These are phyloP conservation scores for Saitozyma podzolica DNA, from an alignment of 768 basidiomycete species.

Conservation along the genomic window DNA sequence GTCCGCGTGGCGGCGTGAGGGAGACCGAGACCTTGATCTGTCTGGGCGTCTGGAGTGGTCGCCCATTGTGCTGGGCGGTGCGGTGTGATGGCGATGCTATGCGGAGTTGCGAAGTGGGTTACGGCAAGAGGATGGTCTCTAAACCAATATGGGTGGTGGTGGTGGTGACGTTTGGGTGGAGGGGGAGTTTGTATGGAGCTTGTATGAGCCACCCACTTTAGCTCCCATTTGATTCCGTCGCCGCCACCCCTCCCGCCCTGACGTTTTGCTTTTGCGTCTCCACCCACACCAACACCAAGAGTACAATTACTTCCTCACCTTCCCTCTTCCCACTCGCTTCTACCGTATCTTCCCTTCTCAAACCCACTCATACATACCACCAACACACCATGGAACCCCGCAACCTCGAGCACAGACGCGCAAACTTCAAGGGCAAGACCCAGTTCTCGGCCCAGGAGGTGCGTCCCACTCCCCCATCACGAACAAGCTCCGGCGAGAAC, in stretches of 20 bases:
- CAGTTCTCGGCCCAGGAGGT: constrained; percentile 53
- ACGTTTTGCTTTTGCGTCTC: too few relatives aligned
- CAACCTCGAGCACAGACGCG: constrained; percentile 48
- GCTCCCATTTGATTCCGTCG: neutral
- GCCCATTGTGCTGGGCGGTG: too few relatives aligned
- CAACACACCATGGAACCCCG: constrained; percentile 44
- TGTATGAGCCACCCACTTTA: too few relatives aligned
- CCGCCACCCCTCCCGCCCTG: neutral
- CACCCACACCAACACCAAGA: neutral
- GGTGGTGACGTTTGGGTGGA: neutral
- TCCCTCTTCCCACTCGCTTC: neutral
- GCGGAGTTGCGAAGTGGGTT: too few relatives aligned
- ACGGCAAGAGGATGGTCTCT: too few relatives aligned
- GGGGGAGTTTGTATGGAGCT: too few relatives aligned
- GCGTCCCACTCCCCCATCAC: constrained; percentile 13
- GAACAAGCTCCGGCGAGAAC: neutral
- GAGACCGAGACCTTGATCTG: neutral
- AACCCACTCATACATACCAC: constrained; percentile 1
- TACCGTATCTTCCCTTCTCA: neutral
- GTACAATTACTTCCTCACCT: neutral
- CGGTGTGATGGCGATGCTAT: too few relatives aligned
- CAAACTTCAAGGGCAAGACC: constrained; percentile 54
- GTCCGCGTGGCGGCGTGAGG: constrained; percentile 8
- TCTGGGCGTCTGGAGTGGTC: neutral
- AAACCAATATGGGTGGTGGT: neutral